Conservation (phyloP, 2,329 filamentous ascomycete species). For the Sclerotinia nivalis region DNA sequence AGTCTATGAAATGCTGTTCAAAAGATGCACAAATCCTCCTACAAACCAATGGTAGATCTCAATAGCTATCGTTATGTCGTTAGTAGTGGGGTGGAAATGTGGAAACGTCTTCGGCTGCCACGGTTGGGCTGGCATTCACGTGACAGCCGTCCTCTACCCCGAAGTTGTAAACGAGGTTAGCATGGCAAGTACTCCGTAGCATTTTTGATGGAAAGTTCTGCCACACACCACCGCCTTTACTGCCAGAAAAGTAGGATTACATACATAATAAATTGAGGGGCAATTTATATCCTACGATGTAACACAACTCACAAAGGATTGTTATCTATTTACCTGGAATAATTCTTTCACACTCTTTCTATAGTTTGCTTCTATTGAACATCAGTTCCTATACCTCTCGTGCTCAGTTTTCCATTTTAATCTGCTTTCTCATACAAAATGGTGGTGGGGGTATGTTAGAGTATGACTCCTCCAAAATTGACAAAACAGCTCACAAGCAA, state of each 20-base stretch:
- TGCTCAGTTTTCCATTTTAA: not conserved
- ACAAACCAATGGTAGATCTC: constrained; percentile 19
- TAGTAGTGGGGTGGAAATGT: constrained; percentile 12
- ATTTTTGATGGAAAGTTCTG: not conserved
- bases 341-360: not conserved
- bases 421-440: constrained; percentile 29
- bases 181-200: too few species aligned
- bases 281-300: not conserved
- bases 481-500: constrained; percentile 32
- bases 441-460: constrained; percentile 34
- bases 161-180: too few species aligned
- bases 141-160: too few species aligned
- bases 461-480: constrained; percentile 30
- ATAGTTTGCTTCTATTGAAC: not conserved
- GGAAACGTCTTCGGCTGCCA: too few species aligned
- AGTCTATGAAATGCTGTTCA: constrained; percentile 2
- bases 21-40: constrained; percentile 12
- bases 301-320: not conserved
- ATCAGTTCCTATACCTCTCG: not conserved
- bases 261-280: not conserved
- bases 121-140: too few species aligned
- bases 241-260: not conserved
- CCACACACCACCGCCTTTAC: constrained; percentile 1
- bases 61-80: constrained; percentile 5
- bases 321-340: not conserved